Evolutionary conservation across 2,329 filamentous ascomycete genomes (phyloP).

Genomic region (Aspergillus pseudotamarii): DNA sequence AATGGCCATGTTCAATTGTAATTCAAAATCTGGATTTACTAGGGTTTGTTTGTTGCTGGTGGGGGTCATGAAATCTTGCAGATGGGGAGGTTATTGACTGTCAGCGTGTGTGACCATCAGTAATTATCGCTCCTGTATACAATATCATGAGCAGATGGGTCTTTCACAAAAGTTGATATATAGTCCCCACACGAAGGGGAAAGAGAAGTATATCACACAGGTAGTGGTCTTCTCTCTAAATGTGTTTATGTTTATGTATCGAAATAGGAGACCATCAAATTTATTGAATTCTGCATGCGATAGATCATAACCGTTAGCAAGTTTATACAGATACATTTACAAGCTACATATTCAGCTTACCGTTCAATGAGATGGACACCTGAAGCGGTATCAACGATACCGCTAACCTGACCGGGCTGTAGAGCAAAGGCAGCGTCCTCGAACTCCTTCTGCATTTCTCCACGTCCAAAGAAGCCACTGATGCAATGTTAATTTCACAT

Average conservation of each 20-base stretch:
- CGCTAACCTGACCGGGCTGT: conserved; percentile 82
- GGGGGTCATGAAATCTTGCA: not conserved
- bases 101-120: not conserved
- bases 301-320: not conserved
- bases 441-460: conserved; percentile 99
- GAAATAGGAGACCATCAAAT: not conserved
- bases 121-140: not conserved
- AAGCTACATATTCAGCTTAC: conserved; percentile 53
- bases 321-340: not conserved
- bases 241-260: not conserved
- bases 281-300: not conserved
- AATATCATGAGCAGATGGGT: not conserved
- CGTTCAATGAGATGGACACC: conserved; percentile 95
- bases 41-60: not conserved
- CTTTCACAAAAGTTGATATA: not conserved
- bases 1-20: no score
- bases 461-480: conserved; percentile 85
- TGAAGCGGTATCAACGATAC: conserved; percentile 86
- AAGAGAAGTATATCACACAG: not conserved
- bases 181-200: not conserved
- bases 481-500: conserved; percentile 18
- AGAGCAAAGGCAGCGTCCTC: conserved; percentile 94
- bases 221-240: not conserved
- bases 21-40: not conserved
- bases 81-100: not conserved